phyloP scores from a whole-genome alignment of 805 yeast species.

The Alloascoidea hylecoeti region DNA sequence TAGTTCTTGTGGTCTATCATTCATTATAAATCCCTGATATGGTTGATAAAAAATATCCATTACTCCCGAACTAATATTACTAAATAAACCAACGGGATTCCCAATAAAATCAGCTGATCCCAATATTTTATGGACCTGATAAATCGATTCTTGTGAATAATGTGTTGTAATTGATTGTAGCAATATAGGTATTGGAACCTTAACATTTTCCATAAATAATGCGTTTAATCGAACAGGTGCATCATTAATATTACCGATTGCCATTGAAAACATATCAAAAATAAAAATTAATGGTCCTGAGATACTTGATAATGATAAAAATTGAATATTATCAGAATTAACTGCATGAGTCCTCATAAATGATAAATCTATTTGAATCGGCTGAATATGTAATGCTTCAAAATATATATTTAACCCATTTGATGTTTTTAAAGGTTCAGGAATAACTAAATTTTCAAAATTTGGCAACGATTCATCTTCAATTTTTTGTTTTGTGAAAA shows the following conservation, averaged over 20 bases:
- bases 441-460: constrained; percentile 43
- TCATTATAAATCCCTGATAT: constrained; percentile 86
- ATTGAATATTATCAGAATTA: too few species aligned
- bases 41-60: constrained; percentile 96
- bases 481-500: constrained; percentile 36
- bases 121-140: constrained; percentile 80
- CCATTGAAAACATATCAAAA: constrained; percentile 84
- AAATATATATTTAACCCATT: constrained; percentile 71
- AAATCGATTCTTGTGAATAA: constrained; percentile 83
- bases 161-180: constrained; percentile 63
- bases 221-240: constrained; percentile 90
- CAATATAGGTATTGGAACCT: constrained; percentile 72
- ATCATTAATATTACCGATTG: constrained; percentile 91
- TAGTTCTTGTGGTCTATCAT: constrained; percentile 89
- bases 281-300: constrained; percentile 61
- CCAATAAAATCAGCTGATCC: constrained; percentile 97
- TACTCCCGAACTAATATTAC: constrained; percentile 86
- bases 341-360: constrained; percentile 81
- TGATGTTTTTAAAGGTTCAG: constrained; percentile 50
- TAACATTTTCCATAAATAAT: constrained; percentile 71
- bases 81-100: constrained; percentile 93
- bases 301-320: too few species aligned
- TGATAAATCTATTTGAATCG: constrained; percentile 75
- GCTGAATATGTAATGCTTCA: constrained; percentile 87
- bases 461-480: constrained; percentile 12